These are phyloP conservation scores for Trapa bicornis DNA, from an alignment of 345 rosid species.

Conservation along the genomic window DNA sequence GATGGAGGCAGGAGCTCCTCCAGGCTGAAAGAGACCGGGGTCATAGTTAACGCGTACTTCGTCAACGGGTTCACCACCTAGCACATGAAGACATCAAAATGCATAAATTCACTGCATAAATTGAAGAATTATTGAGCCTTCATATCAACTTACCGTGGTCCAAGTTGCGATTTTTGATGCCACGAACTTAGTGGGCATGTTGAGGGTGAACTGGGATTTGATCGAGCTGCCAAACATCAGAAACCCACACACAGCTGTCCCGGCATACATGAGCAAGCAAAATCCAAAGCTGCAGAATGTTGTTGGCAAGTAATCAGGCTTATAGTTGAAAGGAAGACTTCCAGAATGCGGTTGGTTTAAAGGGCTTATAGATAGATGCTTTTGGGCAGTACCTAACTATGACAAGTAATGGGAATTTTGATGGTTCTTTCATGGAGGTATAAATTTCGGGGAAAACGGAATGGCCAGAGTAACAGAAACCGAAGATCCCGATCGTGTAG, in stretches of 20 bases:
- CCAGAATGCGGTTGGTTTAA: too few species aligned
- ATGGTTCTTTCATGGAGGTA: conserved; percentile 67
- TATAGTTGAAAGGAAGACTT: background rate
- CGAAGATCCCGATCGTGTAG: conserved; percentile 58
- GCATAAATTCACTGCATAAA: too few species aligned
- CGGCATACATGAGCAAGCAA: conserved; percentile 39
- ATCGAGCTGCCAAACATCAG: conserved; percentile 59
- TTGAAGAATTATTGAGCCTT: background rate
- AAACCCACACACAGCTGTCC: conserved; percentile 47
- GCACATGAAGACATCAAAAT: background rate
- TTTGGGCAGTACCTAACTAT: conserved; percentile 33
- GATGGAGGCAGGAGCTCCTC: conserved; percentile 64
- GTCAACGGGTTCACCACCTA: conserved; percentile 65
- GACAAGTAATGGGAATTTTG: conserved; percentile 41
- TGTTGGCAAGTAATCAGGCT: background rate
- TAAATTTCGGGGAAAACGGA: conserved; percentile 69
- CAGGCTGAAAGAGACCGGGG: conserved; percentile 54
- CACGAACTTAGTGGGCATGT: conserved; percentile 53
- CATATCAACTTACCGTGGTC: conserved; percentile 38
- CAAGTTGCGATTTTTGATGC: conserved; percentile 60
- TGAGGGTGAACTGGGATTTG: conserved; percentile 67
- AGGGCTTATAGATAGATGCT: background rate
- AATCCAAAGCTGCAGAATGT: conserved; percentile 52
- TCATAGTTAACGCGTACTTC: conserved; percentile 64
- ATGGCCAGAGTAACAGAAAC: conserved; percentile 67